Conservation (phyloP, 352 stramenopile species). For the Phytophthora multivora region DNA sequence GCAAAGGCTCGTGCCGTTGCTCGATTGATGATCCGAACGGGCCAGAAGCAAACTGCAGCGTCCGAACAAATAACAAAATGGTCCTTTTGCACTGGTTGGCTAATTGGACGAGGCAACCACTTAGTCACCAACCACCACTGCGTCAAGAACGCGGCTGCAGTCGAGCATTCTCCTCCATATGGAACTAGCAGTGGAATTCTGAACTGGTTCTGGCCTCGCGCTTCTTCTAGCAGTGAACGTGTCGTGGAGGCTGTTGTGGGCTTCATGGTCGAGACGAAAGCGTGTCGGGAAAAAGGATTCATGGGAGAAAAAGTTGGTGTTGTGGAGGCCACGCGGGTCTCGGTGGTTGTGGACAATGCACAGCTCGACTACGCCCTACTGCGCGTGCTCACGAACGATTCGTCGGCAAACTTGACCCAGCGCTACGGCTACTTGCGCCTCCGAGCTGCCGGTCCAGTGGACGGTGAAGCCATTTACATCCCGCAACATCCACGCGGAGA, state of each 20-base stretch:
- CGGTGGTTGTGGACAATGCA: slow-evolving; percentile 45
- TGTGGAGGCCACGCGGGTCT: slow-evolving; percentile 48
- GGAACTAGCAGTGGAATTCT: slow-evolving; percentile 12
- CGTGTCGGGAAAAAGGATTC: slow-evolving; percentile 35
- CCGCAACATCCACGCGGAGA: slow-evolving; percentile 68
- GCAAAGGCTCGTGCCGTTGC: slow-evolving; percentile 50
- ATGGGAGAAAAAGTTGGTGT: slow-evolving; percentile 44
- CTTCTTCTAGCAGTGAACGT: slow-evolving; percentile 9
- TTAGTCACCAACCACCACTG: slow-evolving; percentile 79
- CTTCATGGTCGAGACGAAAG: slow-evolving; percentile 66
- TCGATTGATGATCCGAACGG: slow-evolving; percentile 54
- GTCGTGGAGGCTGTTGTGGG: slow-evolving; percentile 41
- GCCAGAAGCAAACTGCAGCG: slow-evolving; percentile 7
- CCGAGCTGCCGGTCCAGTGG: slow-evolving; percentile 40
- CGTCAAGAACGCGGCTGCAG: slow-evolving; percentile 33
- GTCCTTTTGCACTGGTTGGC: slow-evolving; percentile 66
- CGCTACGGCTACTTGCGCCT: slow-evolving; percentile 60
- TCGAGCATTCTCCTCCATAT: not conserved
- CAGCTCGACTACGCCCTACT: slow-evolving; percentile 68
- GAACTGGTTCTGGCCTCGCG: slow-evolving; percentile 6
- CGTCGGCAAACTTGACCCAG: slow-evolving; percentile 31
- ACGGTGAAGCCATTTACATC: slow-evolving; percentile 68
- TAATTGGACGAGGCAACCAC: slow-evolving; percentile 61
- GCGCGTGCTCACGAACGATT: slow-evolving; percentile 42
- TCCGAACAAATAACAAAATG: slow-evolving; percentile 23